A percentile compares a stretch with the other conserved stretches of the same genome.
phyloP scores from a whole-genome alignment of 1,284 basidiomycete genomes.

The Papiliotrema flavescens region DNA sequence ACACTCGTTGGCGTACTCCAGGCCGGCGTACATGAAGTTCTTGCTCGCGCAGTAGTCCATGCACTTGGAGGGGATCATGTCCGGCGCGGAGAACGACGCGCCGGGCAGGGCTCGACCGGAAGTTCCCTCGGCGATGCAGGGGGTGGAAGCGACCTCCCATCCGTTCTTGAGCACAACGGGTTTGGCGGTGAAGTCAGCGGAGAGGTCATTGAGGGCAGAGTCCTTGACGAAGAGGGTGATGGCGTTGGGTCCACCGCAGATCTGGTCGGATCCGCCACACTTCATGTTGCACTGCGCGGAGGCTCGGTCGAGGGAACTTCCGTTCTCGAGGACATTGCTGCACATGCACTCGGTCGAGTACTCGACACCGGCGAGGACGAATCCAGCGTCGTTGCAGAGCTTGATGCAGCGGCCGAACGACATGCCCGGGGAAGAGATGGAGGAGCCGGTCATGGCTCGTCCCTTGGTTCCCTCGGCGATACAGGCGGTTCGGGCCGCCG shows the following conservation, averaged over 20 bases:
- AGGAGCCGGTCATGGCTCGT: slow-evolving; percentile 28
- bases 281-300: slow-evolving; percentile 25
- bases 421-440: slow-evolving; percentile 25
- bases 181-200: background rate
- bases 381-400: slow-evolving; percentile 21
- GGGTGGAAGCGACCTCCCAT: slow-evolving; percentile 3
- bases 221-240: slow-evolving; percentile 41
- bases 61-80: slow-evolving; percentile 25
- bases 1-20: slow-evolving; percentile 26
- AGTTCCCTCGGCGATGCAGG: slow-evolving; percentile 28
- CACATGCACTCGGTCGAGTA: slow-evolving; percentile 38
- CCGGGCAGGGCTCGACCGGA: slow-evolving; percentile 25
- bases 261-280: slow-evolving; percentile 28
- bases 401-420: slow-evolving; percentile 18
- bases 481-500: slow-evolving; percentile 29
- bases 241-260: slow-evolving; percentile 33
- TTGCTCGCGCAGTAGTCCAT: slow-evolving; percentile 7
- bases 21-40: slow-evolving; percentile 5
- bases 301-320: slow-evolving; percentile 20
- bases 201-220: background rate
- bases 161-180: slow-evolving; percentile 49
- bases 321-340: slow-evolving; percentile 22
- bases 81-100: slow-evolving; percentile 9
- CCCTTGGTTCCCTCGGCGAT: slow-evolving; percentile 34
- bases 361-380: slow-evolving; percentile 27